Evolutionary conservation across 2,329 filamentous ascomycete genomes (phyloP).

Genomic region (Cladophialophora immunda): DNA sequence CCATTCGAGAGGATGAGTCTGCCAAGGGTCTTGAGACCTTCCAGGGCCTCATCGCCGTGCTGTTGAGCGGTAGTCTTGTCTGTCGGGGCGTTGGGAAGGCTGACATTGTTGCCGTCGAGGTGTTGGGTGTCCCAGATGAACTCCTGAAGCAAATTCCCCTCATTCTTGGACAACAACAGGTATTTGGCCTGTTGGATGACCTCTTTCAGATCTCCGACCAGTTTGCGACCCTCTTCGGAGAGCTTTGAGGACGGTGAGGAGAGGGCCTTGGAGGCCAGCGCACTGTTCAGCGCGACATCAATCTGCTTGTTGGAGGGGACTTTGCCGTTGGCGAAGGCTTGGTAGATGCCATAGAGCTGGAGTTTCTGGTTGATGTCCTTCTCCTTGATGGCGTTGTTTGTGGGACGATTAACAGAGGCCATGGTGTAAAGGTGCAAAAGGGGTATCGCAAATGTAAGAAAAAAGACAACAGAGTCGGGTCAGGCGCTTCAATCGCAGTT

Average conservation of each 20-base stretch:
- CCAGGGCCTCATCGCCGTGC: slow-evolving; percentile 82
- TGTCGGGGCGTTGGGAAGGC: slow-evolving; percentile 71
- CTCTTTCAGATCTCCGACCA: slow-evolving; percentile 78
- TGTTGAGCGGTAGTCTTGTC: slow-evolving; percentile 80
- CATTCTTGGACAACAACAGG: slow-evolving; percentile 89
- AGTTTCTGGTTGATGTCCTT: slow-evolving; percentile 88
- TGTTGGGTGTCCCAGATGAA: slow-evolving; percentile 94
- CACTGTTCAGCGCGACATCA: slow-evolving; percentile 91
- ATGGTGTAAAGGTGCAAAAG: slow-evolving; percentile 28
- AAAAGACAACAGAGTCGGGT: slow-evolving; percentile 5
- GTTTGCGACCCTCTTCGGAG: slow-evolving; percentile 79
- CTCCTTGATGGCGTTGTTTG: slow-evolving; percentile 78
- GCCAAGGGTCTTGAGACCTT: slow-evolving; percentile 87
- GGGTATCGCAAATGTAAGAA: slow-evolving; percentile 33
- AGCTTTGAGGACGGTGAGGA: slow-evolving; percentile 76
- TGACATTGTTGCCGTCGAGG: slow-evolving; percentile 68
- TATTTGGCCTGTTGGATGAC: slow-evolving; percentile 86
- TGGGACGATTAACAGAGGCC: slow-evolving; percentile 73
- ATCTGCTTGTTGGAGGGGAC: slow-evolving; percentile 96
- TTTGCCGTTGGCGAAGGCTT: slow-evolving; percentile 87
- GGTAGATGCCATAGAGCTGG: slow-evolving; percentile 75
- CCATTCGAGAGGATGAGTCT: slow-evolving; percentile 93
- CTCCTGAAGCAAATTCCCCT: slow-evolving; percentile 92
- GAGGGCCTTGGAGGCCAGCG: slow-evolving; percentile 75
- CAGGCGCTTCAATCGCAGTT: not conserved